phyloP scores from a whole-genome alignment of 805 yeast genomes.

The Candida tibetensis region DNA sequence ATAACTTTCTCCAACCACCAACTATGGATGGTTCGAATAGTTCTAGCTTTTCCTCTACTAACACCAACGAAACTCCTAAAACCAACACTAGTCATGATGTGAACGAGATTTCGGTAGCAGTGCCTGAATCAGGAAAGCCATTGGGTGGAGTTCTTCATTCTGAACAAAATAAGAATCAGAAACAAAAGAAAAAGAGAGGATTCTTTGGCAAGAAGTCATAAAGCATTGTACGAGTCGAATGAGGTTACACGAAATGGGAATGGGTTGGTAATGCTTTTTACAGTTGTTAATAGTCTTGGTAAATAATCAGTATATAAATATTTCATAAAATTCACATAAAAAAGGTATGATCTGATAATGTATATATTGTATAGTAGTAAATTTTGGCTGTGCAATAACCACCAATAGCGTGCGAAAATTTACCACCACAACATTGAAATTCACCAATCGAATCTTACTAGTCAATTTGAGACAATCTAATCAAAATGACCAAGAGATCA shows the following conservation, averaged over 20 bases:
- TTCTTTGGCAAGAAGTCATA: conserved; percentile 11
- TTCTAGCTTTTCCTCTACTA: conserved; percentile 10
- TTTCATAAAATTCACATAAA: no score
- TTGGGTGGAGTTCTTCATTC: conserved; percentile 4
- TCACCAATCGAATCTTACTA: no score
- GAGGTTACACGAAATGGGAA: no score
- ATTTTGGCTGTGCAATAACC: background rate
- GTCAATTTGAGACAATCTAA: no score
- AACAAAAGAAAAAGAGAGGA: conserved; percentile 9
- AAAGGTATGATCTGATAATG: no score
- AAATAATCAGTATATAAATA: no score
- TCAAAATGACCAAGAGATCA: conserved; percentile 27
- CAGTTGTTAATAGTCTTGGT: no score
- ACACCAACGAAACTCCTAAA: conserved; percentile 11
- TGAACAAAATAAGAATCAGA: conserved; percentile 1
- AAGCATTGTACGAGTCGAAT: background rate
- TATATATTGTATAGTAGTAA: no score
- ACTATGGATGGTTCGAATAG: conserved; percentile 6
- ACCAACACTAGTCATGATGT: conserved; percentile 4
- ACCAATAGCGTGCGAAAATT: background rate
- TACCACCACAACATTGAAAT: background rate
- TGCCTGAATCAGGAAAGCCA: conserved; percentile 8
- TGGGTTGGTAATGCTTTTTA: no score
- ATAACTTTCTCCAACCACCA: conserved; percentile 6
- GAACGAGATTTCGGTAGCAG: conserved; percentile 3